These are phyloP conservation scores for Penicilliopsis zonata DNA, from an alignment of 495 filamentous ascomycete genomes.

Conservation along the genomic window DNA sequence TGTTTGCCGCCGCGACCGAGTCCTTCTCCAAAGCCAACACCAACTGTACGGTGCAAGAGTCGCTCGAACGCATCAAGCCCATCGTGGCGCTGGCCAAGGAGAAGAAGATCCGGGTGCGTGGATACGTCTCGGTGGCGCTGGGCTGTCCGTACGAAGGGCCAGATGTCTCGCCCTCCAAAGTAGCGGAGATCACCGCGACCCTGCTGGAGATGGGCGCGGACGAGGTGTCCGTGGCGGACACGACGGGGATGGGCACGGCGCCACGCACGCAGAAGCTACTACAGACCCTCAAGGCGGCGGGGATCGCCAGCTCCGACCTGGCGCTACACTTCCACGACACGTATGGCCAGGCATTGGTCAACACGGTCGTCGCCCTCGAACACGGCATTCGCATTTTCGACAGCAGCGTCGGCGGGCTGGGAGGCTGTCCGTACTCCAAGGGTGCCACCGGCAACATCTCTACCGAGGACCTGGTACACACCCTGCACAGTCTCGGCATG, in stretches of 20 bases:
- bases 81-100: slow-evolving; percentile 67
- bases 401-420: slow-evolving; percentile 76
- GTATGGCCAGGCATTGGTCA: slow-evolving; percentile 88
- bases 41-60: slow-evolving; percentile 77
- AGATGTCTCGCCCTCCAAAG: slow-evolving; percentile 61
- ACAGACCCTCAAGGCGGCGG: slow-evolving; percentile 57
- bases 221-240: slow-evolving; percentile 89
- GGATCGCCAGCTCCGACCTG: slow-evolving; percentile 66
- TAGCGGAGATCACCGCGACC: slow-evolving; percentile 71
- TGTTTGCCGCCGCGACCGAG: slow-evolving; percentile 90
- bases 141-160: slow-evolving; percentile 92
- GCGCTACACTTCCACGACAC: slow-evolving; percentile 97
- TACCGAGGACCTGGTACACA: slow-evolving; percentile 89
- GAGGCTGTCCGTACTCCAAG: slow-evolving; percentile 87
- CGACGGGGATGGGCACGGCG: slow-evolving; percentile 92
- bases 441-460: slow-evolving; percentile 93
- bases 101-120: slow-evolving; percentile 62
- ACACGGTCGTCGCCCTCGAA: slow-evolving; percentile 76
- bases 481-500: slow-evolving; percentile 74
- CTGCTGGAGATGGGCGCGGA: slow-evolving; percentile 93
- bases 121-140: slow-evolving; percentile 89
- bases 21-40: slow-evolving; percentile 84
- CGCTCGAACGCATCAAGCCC: slow-evolving; percentile 60
- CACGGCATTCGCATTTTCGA: slow-evolving; percentile 86
- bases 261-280: slow-evolving; percentile 64